These are phyloP conservation scores for Sordariomycetes sp. DNA, from an alignment of 2,329 filamentous ascomycete species.

Conservation along the genomic window DNA sequence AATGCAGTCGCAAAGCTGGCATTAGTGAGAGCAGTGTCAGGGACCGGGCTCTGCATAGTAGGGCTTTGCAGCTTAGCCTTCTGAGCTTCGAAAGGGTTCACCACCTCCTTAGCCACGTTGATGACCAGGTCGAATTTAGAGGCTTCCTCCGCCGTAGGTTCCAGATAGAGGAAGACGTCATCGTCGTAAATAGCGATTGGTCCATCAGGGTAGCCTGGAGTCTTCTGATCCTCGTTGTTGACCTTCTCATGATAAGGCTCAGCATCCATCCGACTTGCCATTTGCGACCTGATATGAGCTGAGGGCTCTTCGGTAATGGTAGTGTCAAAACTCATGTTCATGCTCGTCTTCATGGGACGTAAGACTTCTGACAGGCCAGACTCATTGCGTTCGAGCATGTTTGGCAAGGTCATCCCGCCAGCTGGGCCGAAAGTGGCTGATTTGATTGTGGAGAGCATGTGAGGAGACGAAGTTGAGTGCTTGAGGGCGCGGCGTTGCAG, in stretches of 20 bases:
- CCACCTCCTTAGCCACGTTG: constrained; percentile 76
- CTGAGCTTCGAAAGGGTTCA: constrained; percentile 56
- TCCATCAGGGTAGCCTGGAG: constrained; percentile 72
- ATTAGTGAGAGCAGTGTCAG: constrained; percentile 47
- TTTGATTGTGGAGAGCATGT: constrained; percentile 52
- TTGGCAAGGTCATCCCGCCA: constrained; percentile 57
- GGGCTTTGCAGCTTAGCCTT: constrained; percentile 16
- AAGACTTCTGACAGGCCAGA: constrained; percentile 50
- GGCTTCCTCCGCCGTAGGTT: constrained; percentile 71
- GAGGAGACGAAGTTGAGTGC: constrained; percentile 58
- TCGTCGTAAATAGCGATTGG: constrained; percentile 76
- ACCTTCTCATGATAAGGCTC: constrained; percentile 58
- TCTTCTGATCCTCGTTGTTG: constrained; percentile 71
- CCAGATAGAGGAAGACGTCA: constrained; percentile 68
- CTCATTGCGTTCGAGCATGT: constrained; percentile 49
- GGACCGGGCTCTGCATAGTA: constrained; percentile 25
- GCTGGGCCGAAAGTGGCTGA: constrained; percentile 50
- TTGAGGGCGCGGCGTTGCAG: constrained; percentile 54
- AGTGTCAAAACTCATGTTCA: constrained; percentile 25
- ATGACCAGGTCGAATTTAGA: constrained; percentile 73
- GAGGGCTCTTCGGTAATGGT: constrained; percentile 43
- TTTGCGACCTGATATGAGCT: constrained; percentile 50
- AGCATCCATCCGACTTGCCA: constrained; percentile 45
- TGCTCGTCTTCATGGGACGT: constrained; percentile 38
- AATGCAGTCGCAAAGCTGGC: constrained; percentile 53